Evolutionary conservation across 495 filamentous ascomycete species (phyloP), one percentile per base, ranked within the genome.

Genomic region (Tuber microsphaerosporum): DNA sequence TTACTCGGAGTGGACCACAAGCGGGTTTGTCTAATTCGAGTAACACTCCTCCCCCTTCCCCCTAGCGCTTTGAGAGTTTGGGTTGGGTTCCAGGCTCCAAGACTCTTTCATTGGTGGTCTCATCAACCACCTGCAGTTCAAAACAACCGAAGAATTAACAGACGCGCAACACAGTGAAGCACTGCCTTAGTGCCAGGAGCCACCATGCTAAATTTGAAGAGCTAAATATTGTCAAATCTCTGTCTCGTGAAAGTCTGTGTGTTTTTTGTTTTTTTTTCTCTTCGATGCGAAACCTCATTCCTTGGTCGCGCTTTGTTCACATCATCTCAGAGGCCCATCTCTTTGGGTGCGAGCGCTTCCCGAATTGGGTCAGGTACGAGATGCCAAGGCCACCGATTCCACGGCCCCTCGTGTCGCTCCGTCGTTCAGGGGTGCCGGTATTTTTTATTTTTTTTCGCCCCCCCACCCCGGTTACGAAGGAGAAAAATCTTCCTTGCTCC

Each of bases 341-440:
- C 56, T 79, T 75, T 79, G 77, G 77, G 76, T 75, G 70, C 51
- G 70, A 79, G 77, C 77, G 73, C 73, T 79, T 75, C 76, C 77
- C 37, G 39, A 79, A 79, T 75, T 73, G 77, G 77, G 56, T 75
- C 73, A 79, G 76, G 51, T 73, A 79, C 77, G 78, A 77, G 77
- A 65, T 65, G 56, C 56, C 56, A 65, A 65, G 56, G 56, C 56
- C 75, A 79, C 77, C 77, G 70, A 75, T 79, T 70, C 74, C 65
- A 76, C 70, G 69, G 70, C 76, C 56, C 56, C 56, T 65, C 56
- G 56, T 65, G 71, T 72, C 76, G 77, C 73, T 72, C 76, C 71
- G 44, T 72, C 72, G 72, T 69, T 79, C 76, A 79, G 76, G 77
- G 77, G 76, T 79, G 75, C 39, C 45, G 41, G 45, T 72, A 42